Conservation (phyloP, 176 grass and related monocot species). For the Typha latifolia region DNA sequence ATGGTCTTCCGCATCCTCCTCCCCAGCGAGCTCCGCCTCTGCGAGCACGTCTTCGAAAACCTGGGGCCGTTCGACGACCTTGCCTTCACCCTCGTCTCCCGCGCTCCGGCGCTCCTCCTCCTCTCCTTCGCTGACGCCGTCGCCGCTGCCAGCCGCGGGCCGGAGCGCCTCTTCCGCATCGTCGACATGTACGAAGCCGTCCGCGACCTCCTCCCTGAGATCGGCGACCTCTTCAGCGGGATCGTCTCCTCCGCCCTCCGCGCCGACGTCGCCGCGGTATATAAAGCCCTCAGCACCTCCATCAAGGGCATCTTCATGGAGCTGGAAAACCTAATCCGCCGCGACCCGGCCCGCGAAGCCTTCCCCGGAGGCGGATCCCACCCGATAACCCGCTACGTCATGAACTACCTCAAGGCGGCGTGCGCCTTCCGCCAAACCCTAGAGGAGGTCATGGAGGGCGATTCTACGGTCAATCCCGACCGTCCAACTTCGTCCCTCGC, state of each 20-base stretch:
- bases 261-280: constrained; percentile 53
- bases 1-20: constrained; percentile 94
- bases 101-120: constrained; percentile 57
- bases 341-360: constrained; percentile 23
- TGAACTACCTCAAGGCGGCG: constrained; percentile 41
- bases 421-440: constrained; percentile 35
- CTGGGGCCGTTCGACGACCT: constrained; percentile 74
- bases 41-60: constrained; percentile 71
- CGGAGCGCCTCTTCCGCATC: constrained; percentile 86
- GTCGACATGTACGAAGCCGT: constrained; percentile 95
- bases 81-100: constrained; percentile 66
- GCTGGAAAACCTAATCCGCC: constrained; percentile 33
- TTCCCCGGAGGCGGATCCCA: constrained; percentile 33
- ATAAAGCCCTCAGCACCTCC: constrained; percentile 16
- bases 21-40: constrained; percentile 88
- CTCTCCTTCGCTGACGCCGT: constrained; percentile 83
- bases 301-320: constrained; percentile 37
- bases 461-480: constrained; percentile 23
- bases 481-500: constrained; percentile 29
- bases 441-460: constrained; percentile 34
- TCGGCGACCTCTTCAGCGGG: constrained; percentile 72
- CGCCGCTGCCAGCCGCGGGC: constrained; percentile 56
- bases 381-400: constrained; percentile 51
- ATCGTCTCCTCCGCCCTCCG: constrained; percentile 76
- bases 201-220: constrained; percentile 72